Percentiles rank a stretch among this genome's conserved stretches.
Conservation (phyloP, 2,329 filamentous ascomycete species). For the Diaporthe amygdali region DNA sequence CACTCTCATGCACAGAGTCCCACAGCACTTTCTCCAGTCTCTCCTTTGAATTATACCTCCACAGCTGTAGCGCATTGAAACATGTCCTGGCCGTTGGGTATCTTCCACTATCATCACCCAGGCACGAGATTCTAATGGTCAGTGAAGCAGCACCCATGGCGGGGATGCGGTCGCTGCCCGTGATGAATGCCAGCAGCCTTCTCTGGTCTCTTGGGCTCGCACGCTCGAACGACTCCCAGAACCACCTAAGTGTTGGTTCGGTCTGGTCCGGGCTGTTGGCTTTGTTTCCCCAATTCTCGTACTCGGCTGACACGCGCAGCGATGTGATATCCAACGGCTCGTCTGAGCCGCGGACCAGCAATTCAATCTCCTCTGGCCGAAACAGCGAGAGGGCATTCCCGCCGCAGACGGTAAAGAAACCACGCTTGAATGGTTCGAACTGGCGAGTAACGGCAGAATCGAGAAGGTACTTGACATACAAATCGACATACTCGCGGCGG, state of each 20-base stretch:
- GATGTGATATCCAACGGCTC: conserved; percentile 80
- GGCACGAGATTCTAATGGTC: conserved; percentile 75
- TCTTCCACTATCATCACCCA: conserved; percentile 75
- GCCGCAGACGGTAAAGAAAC: conserved; percentile 90
- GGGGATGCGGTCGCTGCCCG: conserved; percentile 87
- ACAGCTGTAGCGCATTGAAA: conserved; percentile 84
- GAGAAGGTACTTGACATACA: conserved; percentile 81
- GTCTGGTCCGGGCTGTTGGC: conserved; percentile 55
- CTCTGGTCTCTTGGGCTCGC: conserved; percentile 73
- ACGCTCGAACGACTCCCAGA: conserved; percentile 81
- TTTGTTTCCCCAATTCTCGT: conserved; percentile 75
- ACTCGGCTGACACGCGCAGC: conserved; percentile 76
- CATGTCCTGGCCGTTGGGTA: conserved; percentile 90
- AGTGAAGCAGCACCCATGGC: conserved; percentile 85
- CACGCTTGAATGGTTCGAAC: conserved; percentile 92
- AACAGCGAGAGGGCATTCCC: conserved; percentile 89
- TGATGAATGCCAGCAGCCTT: conserved; percentile 84
- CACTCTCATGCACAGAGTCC: conserved; percentile 86
- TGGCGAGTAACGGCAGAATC: conserved; percentile 80
- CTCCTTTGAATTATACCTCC: conserved; percentile 70
- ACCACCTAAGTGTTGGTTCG: conserved; percentile 79
- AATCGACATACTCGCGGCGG: conserved; percentile 82
- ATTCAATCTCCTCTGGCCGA: conserved; percentile 88
- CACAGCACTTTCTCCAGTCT: conserved; percentile 77
- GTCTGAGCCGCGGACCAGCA: conserved; percentile 84